These are phyloP conservation scores for Picea engelmannii DNA, from an alignment of 83 land plant genomes.

Conservation along the genomic window DNA sequence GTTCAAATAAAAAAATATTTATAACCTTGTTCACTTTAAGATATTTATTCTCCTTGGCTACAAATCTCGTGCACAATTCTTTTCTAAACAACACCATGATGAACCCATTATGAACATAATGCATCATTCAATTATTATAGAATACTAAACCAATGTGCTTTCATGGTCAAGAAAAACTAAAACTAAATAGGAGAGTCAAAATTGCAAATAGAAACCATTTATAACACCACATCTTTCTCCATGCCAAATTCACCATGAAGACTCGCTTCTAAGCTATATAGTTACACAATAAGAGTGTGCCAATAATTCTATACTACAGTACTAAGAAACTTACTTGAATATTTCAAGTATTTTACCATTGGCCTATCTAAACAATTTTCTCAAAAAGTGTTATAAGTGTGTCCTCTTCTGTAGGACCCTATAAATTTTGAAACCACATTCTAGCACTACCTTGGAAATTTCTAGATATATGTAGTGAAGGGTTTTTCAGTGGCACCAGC, in stretches of 20 bases:
- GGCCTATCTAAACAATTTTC: conserved; percentile 58
- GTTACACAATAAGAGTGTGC: too few relatives aligned
- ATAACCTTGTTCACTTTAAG: too few relatives aligned
- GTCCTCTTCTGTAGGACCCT: conserved; percentile 80
- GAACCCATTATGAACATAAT: neutral
- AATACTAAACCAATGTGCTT: too few relatives aligned
- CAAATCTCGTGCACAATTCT: neutral
- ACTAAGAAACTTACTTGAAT: conserved; percentile 40
- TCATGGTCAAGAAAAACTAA: neutral
- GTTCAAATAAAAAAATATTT: too few relatives aligned
- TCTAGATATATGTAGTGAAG: too few relatives aligned
- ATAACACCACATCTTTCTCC: conserved; percentile 12
- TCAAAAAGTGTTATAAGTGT: conserved; percentile 71
- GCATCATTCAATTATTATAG: too few relatives aligned
- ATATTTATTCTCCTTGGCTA: neutral
- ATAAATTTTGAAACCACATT: conserved; percentile 67
- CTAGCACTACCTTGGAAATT: conserved; percentile 55
- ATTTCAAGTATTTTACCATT: conserved; percentile 34
- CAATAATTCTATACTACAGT: neutral
- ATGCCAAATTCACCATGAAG: too few relatives aligned
- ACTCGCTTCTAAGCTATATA: too few relatives aligned
- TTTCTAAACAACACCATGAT: neutral
- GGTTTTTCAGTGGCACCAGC: too few relatives aligned
- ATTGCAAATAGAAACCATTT: neutral
- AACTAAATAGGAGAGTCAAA: neutral